Evolutionary conservation across 176 grass and related monocot genomes (phyloP).

Genomic region (Triticum urartu): DNA sequence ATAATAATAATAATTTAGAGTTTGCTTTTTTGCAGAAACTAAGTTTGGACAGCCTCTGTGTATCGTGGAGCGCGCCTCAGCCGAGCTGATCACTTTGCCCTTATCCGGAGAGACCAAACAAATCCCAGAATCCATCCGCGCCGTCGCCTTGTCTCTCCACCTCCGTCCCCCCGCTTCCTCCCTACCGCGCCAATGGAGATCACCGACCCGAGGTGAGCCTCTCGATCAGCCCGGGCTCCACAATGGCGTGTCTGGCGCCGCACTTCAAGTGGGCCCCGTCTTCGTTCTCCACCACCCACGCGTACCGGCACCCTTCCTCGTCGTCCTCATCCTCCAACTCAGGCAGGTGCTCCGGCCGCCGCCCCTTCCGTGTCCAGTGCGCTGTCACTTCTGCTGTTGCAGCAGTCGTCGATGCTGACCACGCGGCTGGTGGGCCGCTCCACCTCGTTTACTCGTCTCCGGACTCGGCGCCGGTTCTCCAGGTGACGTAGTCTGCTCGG

Average conservation of each 20-base stretch:
- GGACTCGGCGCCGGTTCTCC: conserved; percentile 9
- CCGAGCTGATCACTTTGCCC: neutral
- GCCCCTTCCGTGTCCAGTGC: conserved; percentile 27
- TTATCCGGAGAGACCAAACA: conserved; percentile 30
- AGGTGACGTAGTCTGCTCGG: conserved; percentile 21
- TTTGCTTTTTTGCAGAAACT: too few relatives aligned
- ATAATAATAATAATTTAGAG: too few relatives aligned
- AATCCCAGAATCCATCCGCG: conserved; percentile 21
- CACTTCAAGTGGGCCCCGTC: conserved; percentile 46
- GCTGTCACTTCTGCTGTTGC: conserved; percentile 7
- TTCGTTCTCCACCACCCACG: neutral
- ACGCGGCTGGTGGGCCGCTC: neutral
- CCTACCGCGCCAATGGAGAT: neutral
- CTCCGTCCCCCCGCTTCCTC: neutral
- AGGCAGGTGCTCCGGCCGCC: conserved; percentile 26
- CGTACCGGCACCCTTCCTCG: neutral
- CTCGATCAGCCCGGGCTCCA: neutral
- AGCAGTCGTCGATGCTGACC: conserved; percentile 16
- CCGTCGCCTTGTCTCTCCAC: neutral
- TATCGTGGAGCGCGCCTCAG: neutral
- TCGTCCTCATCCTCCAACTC: conserved; percentile 9
- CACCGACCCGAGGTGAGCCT: conserved; percentile 17
- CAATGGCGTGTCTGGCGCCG: conserved; percentile 48
- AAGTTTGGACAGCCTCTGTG: too few relatives aligned
- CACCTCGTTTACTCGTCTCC: conserved; percentile 18